Base-by-base conservation (phyloP, 2,329 filamentous ascomycete species). In the Sporothrix euskadiensis region DNA sequence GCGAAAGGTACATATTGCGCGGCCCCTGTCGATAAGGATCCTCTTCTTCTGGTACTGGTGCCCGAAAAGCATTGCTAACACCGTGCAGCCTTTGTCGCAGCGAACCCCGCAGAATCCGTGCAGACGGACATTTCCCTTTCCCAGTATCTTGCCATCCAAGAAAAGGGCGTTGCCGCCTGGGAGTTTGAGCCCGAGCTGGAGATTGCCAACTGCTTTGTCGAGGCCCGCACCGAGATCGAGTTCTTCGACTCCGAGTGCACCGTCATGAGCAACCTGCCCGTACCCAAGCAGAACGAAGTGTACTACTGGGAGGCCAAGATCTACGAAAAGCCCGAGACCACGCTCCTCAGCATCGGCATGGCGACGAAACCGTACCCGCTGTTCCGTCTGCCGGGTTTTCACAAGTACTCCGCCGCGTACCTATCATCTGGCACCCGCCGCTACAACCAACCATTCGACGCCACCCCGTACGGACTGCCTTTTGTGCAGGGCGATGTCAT, bases 261-360 rank as follows among this genome's bases (percentile, higher is more conserved):
- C 78, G 96, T 98, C 75, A 94, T 97, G 85, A 97, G 92, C 85
- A 99, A 99, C 79, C 83, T 99, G 56, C 96, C 96, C 0, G 94
- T 99, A 8, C 96, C 96, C 16, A 99, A 99, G 80, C 96, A 99
- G 80, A 99, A 99, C 80, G 96, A 99, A 80, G 95, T 98, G 12
- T 99, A 99, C 82, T 99, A 99, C 83, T 99, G 96, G 96, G 96
- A 99, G 82, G 93, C 94, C 73, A 99, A 99, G 85, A 92, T 99
- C 71, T 99, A 97, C 83, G 96, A 99, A 75, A 98, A 98, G 83
- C 94, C 96, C 4, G 96, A 98, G 76, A 89, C 85, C 74, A 97
- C 94, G 0, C 84, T 94, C 77, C 88, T 99, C 75, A 94, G 92
- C 80, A 94, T 99, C 78, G 96, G 96, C 77, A 92, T 99, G 86